Base-by-base conservation (phyloP, 768 basidiomycete genomes). In the Dioszegia hungarica region DNA sequence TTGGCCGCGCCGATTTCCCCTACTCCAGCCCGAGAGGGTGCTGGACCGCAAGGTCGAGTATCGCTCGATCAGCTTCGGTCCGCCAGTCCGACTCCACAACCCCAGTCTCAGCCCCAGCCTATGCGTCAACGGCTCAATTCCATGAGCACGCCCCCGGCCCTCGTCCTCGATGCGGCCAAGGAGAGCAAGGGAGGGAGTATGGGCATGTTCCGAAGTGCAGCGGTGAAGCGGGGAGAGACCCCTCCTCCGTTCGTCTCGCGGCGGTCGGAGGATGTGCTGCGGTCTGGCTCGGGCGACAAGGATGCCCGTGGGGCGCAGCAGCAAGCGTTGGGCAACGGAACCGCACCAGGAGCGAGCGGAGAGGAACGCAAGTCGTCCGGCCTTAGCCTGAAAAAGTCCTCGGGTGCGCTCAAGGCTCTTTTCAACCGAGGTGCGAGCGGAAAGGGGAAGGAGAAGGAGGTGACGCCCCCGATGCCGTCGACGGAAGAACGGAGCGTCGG, bases 401-500 rank as follows among this genome's bases (percentile, higher is more conserved):
- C 71, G 2, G 71, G 73, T 5, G 73, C 71, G 9, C 47, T 76
- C 11, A 67, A 69, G 52, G 69, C 66, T 0, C 50, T 76, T 24
- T 76, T 76, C 64, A 61, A 55, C 12, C 54, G 68, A 3, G 66
- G 61, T 5, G 59, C 55, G 29, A 62, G 64, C 27, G 65, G 67
- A 17, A 72, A 69, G 37, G 70, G 68, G 12, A 70, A 59, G 56
- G 67, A 69, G 24, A 22, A 57, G 44, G 44, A 47, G 19, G 47
- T 52, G 6, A 59, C 56, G 5, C 62, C 68, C 11, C 62, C 69
- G 15, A 41, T 55, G 50, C 61, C 61, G 1, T 45, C 36, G 14
- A n/a, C 56, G 41, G 58, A 63, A 33, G 57, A 55, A 17, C 45
- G 47, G 33, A 48, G 51, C 19, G 46, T 38, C 11, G 48, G 39